A percentile compares a stretch with the other conserved stretches of the same genome.
These are phyloP conservation scores for Athelia sp. DNA, from an alignment of 1,284 basidiomycete species.

Conservation along the genomic window DNA sequence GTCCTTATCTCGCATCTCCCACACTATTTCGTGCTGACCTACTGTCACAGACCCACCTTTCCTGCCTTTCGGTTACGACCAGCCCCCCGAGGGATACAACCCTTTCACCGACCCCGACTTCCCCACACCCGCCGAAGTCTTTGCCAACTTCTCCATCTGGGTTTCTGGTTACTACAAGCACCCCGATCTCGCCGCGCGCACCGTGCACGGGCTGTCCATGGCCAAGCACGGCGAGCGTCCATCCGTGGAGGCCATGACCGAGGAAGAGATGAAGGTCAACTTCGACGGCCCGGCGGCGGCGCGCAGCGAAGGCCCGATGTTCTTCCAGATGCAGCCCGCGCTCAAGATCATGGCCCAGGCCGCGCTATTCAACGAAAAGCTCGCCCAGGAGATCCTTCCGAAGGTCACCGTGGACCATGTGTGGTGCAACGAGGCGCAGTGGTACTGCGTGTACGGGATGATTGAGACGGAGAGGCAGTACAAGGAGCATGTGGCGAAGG, in stretches of 20 bases:
- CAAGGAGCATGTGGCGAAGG: conserved; percentile 10
- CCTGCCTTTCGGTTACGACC: conserved; percentile 19
- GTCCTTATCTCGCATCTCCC: conserved; percentile 2
- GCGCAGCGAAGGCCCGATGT: conserved; percentile 20
- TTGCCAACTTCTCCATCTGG: conserved; percentile 17
- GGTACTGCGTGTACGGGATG: conserved; percentile 19
- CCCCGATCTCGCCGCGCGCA: conserved; percentile 16
- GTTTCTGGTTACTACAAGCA: conserved; percentile 26
- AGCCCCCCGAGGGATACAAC: conserved; percentile 12
- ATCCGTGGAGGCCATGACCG: conserved; percentile 15
- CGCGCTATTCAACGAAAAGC: conserved; percentile 19
- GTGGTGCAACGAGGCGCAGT: conserved; percentile 15
- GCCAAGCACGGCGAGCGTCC: conserved; percentile 11
- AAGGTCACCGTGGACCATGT: conserved; percentile 17
- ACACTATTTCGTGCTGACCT: conserved; percentile 1
- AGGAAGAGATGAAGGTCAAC: conserved; percentile 13
- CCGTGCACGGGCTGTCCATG: conserved; percentile 17
- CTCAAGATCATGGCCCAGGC: conserved; percentile 14
- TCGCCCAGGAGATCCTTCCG: conserved; percentile 17
- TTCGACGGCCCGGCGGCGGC: conserved; percentile 7
- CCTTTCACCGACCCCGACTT: conserved; percentile 13
- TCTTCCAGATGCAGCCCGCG: conserved; percentile 15
- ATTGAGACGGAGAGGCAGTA: conserved; percentile 16
- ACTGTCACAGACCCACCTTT: conserved; percentile 24
- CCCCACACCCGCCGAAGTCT: conserved; percentile 15